A percentile compares a stretch with the other conserved stretches of the same genome.
Conservation (phyloP, 2,329 filamentous ascomycete species). For the Colletotrichum sp. region DNA sequence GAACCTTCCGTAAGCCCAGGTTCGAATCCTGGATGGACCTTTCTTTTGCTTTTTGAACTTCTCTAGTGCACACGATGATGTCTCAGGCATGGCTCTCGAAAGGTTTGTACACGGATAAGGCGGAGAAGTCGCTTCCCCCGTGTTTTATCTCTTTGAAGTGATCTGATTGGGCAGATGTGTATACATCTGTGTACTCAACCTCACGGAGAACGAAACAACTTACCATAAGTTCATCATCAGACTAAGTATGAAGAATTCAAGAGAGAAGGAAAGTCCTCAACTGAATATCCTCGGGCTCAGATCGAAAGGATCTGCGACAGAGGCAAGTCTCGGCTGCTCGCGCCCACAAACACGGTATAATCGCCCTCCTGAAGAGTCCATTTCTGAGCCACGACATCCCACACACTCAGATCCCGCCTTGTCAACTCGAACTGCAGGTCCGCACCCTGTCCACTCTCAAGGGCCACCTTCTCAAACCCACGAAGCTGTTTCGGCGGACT, state of each 20-base stretch:
- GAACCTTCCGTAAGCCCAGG: conserved; percentile 9
- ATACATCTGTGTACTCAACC: too few species aligned
- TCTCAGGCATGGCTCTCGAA: not conserved
- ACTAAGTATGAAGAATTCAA: too few species aligned
- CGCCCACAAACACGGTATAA: conserved; percentile 51
- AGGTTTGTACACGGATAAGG: not conserved
- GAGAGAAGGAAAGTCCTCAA: not conserved
- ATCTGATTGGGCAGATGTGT: too few species aligned
- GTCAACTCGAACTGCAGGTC: conserved; percentile 59
- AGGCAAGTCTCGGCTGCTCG: conserved; percentile 51
- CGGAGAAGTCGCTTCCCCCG: too few species aligned
- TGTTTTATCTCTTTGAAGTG: not conserved
- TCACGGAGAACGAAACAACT: too few species aligned
- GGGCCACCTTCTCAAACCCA: conserved; percentile 53
- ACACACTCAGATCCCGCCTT: conserved; percentile 69
- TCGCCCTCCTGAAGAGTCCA: conserved; percentile 59
- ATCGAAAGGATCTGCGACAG: conserved; percentile 27
- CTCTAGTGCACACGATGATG: not conserved
- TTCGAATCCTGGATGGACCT: conserved; percentile 27
- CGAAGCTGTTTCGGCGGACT: conserved; percentile 63
- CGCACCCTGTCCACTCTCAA: conserved; percentile 16
- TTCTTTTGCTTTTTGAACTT: not conserved
- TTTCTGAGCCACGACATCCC: conserved; percentile 65
- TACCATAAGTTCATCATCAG: too few species aligned
- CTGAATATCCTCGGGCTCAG: not conserved